These are phyloP conservation scores for Entelexis paramagnoliae DNA, from an alignment of 1,139 yeast species.

Conservation along the genomic window DNA sequence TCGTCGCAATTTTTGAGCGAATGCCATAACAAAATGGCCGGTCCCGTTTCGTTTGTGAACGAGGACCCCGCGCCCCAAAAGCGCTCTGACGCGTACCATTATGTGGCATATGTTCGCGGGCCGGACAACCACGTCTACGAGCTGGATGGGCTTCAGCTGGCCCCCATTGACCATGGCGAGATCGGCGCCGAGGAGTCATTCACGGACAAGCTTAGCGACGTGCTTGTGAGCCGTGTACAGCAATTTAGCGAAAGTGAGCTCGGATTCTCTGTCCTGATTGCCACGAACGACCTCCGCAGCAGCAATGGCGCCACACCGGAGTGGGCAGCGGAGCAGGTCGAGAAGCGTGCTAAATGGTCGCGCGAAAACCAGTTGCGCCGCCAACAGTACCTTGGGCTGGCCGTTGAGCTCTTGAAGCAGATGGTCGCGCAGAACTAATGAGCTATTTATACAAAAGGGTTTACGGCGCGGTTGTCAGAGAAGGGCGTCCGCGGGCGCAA, in stretches of 20 bases:
- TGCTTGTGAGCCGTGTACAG: constrained; percentile 28
- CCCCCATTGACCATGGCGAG: constrained; percentile 43
- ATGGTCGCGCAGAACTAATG: constrained; percentile 24
- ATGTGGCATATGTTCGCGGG: constrained; percentile 44
- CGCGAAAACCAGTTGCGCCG: constrained; percentile 41
- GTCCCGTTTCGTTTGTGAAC: constrained; percentile 46
- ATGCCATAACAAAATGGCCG: constrained; percentile 55
- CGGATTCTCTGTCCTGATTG: constrained; percentile 26
- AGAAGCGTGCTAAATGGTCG: constrained; percentile 35
- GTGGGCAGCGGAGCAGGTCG: constrained; percentile 36
- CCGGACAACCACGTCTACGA: constrained; percentile 46
- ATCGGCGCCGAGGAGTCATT: constrained; percentile 36
- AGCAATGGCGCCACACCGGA: constrained; percentile 28
- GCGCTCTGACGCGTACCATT: constrained; percentile 51
- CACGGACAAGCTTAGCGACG: constrained; percentile 32
- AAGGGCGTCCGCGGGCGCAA: too few species aligned
- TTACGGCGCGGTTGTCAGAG: too few species aligned
- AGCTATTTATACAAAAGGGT: too few species aligned
- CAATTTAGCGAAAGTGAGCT: constrained; percentile 33
- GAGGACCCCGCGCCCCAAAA: constrained; percentile 29
- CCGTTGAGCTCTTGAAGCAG: constrained; percentile 40
- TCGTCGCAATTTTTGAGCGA: constrained; percentile 50
- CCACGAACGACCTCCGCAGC: constrained; percentile 44
- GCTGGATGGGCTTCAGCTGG: constrained; percentile 53
- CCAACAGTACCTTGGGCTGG: constrained; percentile 47